Percentiles rank a stretch among this genome's conserved stretches.
These are phyloP conservation scores for Diaporthe velutina DNA, from an alignment of 2,329 filamentous ascomycete genomes.

Conservation along the genomic window DNA sequence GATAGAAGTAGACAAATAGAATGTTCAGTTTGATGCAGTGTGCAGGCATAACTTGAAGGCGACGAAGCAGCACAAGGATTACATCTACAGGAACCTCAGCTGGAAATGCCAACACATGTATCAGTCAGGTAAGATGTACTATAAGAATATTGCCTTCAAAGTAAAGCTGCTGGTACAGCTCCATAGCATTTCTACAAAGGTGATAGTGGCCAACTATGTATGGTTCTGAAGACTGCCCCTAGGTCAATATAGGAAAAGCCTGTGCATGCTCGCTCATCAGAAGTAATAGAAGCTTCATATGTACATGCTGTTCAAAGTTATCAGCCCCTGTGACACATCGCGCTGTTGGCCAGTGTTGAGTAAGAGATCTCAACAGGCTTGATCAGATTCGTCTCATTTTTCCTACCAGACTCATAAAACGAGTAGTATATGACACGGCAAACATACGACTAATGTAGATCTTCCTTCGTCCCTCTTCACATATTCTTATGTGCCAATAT, in stretches of 20 bases:
- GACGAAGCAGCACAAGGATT: no score
- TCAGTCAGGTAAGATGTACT: not conserved
- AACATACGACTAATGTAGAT: not conserved
- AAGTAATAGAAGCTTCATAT: not conserved
- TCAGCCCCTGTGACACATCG: not conserved
- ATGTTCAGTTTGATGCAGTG: not conserved
- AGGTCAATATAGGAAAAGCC: not conserved
- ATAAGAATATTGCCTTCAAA: not conserved
- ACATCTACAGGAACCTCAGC: not conserved
- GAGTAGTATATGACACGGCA: not conserved
- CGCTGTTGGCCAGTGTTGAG: no score
- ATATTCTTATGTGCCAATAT: not conserved
- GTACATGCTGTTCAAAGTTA: no score
- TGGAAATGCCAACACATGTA: no score
- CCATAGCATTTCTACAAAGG: not conserved
- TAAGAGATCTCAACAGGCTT: not conserved
- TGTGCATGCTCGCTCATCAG: not conserved
- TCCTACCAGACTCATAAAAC: not conserved
- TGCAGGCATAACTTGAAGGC: not conserved
- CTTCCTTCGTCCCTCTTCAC: not conserved
- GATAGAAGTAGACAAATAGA: not conserved
- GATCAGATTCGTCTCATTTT: constrained; percentile 1
- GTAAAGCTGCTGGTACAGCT: not conserved
- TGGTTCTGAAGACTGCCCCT: no score
- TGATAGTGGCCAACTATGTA: not conserved